Evolutionary conservation across 2,329 filamentous ascomycete genomes (phyloP).

Genomic region (Fusarium zealandicum): DNA sequence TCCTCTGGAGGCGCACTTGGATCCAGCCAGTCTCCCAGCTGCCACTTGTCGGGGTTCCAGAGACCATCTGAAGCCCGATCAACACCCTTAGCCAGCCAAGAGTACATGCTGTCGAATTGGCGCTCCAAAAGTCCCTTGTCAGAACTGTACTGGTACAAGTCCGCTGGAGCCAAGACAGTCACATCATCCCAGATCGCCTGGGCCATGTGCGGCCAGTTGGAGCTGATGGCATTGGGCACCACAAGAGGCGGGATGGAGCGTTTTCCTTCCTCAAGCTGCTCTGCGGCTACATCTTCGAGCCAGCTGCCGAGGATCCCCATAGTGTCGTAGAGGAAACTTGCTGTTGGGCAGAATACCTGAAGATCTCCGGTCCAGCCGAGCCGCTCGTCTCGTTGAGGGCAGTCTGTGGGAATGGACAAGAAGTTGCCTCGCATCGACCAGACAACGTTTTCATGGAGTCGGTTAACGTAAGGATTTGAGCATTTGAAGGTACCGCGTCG

Average conservation of each 20-base stretch:
- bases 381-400: conserved; percentile 61
- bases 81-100: conserved; percentile 51
- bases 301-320: conserved; percentile 54
- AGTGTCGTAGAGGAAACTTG: conserved; percentile 62
- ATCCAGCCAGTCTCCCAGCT: conserved; percentile 26
- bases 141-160: conserved; percentile 46
- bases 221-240: background rate
- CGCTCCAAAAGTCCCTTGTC: conserved; percentile 46
- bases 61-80: conserved; percentile 45
- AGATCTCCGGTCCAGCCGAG: conserved; percentile 61
- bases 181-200: conserved; percentile 52
- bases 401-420: conserved; percentile 63
- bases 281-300: conserved; percentile 3
- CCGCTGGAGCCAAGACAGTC: conserved; percentile 48
- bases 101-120: conserved; percentile 48
- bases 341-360: conserved; percentile 58
- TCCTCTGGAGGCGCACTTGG: conserved; percentile 12
- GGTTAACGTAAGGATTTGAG: conserved; percentile 59
- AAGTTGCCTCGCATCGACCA: conserved; percentile 68
- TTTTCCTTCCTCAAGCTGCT: background rate
- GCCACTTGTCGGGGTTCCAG: conserved; percentile 41
- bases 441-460: conserved; percentile 60
- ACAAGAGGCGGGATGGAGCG: background rate
- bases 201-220: conserved; percentile 16
- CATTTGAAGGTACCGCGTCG: conserved; percentile 59